Evolutionary conservation across 306 rosid species (phyloP), one percentile per base, ranked within the genome.

Genomic region (Alnus glutinosa): DNA sequence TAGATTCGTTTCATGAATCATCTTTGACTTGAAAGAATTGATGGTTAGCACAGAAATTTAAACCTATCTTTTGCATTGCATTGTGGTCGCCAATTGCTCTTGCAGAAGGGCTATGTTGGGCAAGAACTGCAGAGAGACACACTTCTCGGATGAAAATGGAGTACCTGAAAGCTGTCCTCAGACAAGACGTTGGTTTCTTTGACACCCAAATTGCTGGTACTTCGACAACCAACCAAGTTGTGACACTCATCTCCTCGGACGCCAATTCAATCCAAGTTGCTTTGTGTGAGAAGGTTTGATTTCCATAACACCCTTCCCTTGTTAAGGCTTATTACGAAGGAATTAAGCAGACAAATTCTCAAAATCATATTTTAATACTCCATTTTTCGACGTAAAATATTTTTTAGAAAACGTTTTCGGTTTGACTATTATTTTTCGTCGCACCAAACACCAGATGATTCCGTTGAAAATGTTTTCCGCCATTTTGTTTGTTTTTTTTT

Each of bases 111-210:
- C 46, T 88, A 70, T 94, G 98, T 78, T 91, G 98, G 97, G 76
- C 97, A 76, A 87, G 97, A 84, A 94, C 97, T n/a, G 92, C 97
- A 0, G 93, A 94, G 86, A 92, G 97, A 79, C 98, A 94, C 78
- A 89, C 95, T 55, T 89, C 97, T 3, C 81, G 86, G 88, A 92
- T 92, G 92, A 87, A 93, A 87, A 77, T 85, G 82, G 91, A 92
- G 73, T 94, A 88, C 80, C 77, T 94, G 70, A 94, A 87, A 87
- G 86, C 98, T 52, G 95, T 92, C 34, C 97, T 94, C 52, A 84
- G 93, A 88, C 97, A 91, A 89, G 97, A 94, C 80, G 97, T 91
- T 71, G 88, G 92, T 47, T 94, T 89, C 90, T 94, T 88, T 81
- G 98, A 94, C 73, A 88, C 85, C 4, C 97, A 89, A 23, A 79